A percentile compares a stretch with the other conserved stretches of the same genome.
phyloP scores from a whole-genome alignment of 176 grass and related monocot genomes.

The Tillandsia fasciculata region DNA sequence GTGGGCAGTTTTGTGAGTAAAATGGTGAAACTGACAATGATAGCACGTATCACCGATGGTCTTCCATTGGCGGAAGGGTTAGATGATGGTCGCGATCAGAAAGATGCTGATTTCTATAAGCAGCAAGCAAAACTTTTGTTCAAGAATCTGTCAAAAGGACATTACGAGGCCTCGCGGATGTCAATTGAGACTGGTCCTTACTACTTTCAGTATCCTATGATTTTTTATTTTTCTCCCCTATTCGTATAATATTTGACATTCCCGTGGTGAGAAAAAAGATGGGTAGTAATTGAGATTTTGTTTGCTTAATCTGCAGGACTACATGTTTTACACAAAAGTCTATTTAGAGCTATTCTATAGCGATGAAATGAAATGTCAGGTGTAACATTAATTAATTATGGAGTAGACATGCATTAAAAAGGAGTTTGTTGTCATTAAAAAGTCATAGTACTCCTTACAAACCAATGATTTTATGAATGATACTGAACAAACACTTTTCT shows the following conservation, averaged over 20 bases:
- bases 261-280: too few species aligned
- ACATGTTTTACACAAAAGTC: too few species aligned
- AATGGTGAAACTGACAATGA: constrained; percentile 99
- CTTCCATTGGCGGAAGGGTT: constrained; percentile 88
- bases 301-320: too few species aligned
- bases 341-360: too few species aligned
- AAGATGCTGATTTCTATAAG: constrained; percentile 89
- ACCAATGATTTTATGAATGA: too few species aligned
- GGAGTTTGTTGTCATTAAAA: too few species aligned
- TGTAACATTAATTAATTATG: too few species aligned
- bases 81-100: constrained; percentile 75
- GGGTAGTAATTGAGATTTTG: too few species aligned
- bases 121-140: constrained; percentile 98
- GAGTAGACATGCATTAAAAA: too few species aligned
- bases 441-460: too few species aligned
- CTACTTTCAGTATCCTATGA: constrained; percentile 88
- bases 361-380: too few species aligned
- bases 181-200: constrained; percentile 92
- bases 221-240: not conserved
- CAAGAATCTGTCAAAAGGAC: constrained; percentile 87
- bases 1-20: constrained; percentile 12
- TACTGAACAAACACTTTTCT: too few species aligned
- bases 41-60: constrained; percentile 90
- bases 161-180: constrained; percentile 91
- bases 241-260: not conserved